Evolutionary conservation across 495 filamentous ascomycete genomes (phyloP).

Genomic region (Penicillium steckii): DNA sequence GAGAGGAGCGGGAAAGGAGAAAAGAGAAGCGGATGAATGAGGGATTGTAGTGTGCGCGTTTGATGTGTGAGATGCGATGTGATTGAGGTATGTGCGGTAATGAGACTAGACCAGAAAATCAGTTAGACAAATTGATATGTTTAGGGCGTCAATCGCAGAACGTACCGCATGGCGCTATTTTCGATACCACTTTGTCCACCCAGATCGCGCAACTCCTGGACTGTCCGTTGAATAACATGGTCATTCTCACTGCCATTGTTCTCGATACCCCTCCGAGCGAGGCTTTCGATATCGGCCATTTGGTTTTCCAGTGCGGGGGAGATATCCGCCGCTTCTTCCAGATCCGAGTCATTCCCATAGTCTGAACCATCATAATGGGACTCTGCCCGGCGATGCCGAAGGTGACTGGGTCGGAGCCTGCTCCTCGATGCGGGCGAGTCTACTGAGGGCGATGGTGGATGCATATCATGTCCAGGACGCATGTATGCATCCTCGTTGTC

Average conservation of each 20-base stretch:
- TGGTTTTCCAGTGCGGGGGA: conserved; percentile 69
- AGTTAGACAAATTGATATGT: conserved; percentile 6
- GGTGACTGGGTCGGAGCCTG: conserved; percentile 29
- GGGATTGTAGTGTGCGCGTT: conserved; percentile 75
- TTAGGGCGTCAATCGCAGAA: conserved; percentile 11
- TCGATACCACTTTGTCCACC: conserved; percentile 80
- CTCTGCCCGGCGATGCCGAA: conserved; percentile 44
- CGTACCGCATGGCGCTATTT: conserved; percentile 73
- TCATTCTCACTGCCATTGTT: conserved; percentile 68
- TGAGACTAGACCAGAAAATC: conserved; percentile 55
- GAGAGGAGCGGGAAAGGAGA: conserved; percentile 54
- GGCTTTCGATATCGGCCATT: conserved; percentile 74
- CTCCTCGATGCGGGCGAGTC: conserved; percentile 27
- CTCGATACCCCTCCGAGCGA: conserved; percentile 70
- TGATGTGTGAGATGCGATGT: conserved; percentile 83
- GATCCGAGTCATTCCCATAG: conserved; percentile 68
- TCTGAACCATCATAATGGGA: conserved; percentile 59
- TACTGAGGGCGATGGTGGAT: conserved; percentile 27
- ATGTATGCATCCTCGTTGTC: conserved; percentile 37
- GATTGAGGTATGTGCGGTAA: conserved; percentile 83
- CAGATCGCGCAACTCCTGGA: conserved; percentile 72
- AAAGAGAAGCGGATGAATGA: conserved; percentile 66
- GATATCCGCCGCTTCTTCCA: conserved; percentile 65
- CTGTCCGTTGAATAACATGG: conserved; percentile 66
- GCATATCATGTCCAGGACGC: conserved; percentile 25